Evolutionary conservation across 176 grass and related monocot genomes (phyloP), one percentile per base, ranked within the genome.

Genomic region (Pontederia paniculata): DNA sequence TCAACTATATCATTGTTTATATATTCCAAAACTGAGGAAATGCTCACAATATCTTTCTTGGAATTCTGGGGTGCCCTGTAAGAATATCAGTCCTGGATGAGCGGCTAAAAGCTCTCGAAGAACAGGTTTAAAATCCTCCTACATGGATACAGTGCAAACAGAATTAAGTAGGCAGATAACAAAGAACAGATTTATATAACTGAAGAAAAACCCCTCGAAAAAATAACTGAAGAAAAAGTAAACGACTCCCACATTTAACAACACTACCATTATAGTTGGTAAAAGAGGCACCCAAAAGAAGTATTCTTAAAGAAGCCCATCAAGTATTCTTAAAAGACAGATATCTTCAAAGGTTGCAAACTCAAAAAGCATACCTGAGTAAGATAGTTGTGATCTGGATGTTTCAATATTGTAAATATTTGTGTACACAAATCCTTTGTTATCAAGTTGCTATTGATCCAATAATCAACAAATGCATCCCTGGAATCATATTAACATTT

Each of bases 61-160:
- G 93, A 98, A 98, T 69, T 98, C 94, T 2, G 94, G 94, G 18
- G 94, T 98, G 72, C 94, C 94, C 70, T 98, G 94, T 74, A 98
- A 73, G 70, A 98, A 98, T 75, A 93, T 87, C 72, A 98, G 84
- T 60, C 94, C 94, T 67, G 94, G 83, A 75, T 98, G 94, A 62
- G 66, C 93, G 59, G 94, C 66, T 80, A 98, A 55, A 22, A 98
- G 87, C 77, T 98, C 94, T 69, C 80, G 83, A 54, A 98, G 62
- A 23, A 98, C 62, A 73, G 87, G 87, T 63, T 98, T 98, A 56
- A 98, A 98, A 54, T 98, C 94, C 23, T 98, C 94, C 94, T 98
- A 78, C 22, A 45, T 23, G 14, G 31, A 79, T 75, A 69, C 68
- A 70, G 41, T 62, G 42, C 28, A 65, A 16, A 69, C 43, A 25